These are phyloP conservation scores for Arthrinium phaeospermum DNA, from an alignment of 2,329 filamentous ascomycete genomes.

Conservation along the genomic window DNA sequence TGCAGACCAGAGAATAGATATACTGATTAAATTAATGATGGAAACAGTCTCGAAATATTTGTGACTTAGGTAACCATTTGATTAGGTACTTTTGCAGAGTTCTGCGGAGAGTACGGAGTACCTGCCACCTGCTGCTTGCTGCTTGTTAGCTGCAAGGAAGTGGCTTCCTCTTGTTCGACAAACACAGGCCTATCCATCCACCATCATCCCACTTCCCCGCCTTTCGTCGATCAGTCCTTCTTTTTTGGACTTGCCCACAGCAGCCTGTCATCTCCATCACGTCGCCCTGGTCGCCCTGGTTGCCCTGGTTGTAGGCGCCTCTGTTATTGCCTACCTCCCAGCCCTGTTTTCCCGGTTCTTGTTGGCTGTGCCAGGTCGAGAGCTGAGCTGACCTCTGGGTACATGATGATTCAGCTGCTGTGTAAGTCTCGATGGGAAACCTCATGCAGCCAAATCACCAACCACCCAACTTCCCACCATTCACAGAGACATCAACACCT, in stretches of 20 bases:
- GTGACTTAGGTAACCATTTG: no score
- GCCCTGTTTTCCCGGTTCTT: not conserved
- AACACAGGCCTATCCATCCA: not conserved
- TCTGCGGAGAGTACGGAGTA: no score
- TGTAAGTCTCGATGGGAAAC: not conserved
- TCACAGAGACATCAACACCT: not conserved
- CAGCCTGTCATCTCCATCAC: not conserved
- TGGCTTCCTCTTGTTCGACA: no score
- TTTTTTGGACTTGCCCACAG: not conserved
- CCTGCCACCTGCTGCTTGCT: no score
- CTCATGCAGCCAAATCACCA: not conserved
- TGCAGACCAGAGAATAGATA: not conserved
- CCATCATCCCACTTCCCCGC: constrained; percentile 4
- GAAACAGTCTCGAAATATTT: no score
- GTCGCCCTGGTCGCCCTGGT: not conserved
- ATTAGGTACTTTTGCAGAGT: no score
- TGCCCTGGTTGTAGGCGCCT: not conserved
- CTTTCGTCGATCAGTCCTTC: not conserved
- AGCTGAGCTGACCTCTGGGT: constrained; percentile 11
- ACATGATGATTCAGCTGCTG: not conserved
- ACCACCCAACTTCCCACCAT: not conserved
- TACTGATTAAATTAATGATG: no score
- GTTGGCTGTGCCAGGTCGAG: not conserved
- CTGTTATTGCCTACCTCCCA: not conserved
- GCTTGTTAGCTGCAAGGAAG: not conserved